Evolutionary conservation across 139 green algal genomes (phyloP).

Genomic region (Deuterostichococcus epilithicus): DNA sequence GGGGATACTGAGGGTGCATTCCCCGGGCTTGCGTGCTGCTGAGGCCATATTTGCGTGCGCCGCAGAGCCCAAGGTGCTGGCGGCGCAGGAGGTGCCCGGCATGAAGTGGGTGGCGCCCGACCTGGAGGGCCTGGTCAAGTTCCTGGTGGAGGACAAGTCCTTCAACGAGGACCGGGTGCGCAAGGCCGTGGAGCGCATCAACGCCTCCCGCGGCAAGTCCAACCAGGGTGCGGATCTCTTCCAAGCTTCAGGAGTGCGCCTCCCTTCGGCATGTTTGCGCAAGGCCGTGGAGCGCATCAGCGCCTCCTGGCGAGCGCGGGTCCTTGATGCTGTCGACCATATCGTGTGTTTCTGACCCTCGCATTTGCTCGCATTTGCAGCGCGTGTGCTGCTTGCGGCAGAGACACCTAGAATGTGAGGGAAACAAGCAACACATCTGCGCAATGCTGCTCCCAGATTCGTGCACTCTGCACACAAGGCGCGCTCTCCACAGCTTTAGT

Average conservation of each 20-base stretch:
- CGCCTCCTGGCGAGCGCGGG: constrained; percentile 32
- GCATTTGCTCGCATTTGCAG: background rate
- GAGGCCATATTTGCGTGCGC: too few species aligned
- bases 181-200: constrained; percentile 56
- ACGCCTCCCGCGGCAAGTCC: constrained; percentile 61
- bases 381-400: background rate
- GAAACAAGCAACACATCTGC: too few species aligned
- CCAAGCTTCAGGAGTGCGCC: background rate
- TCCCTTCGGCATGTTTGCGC: constrained; percentile 34
- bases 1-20: too few species aligned
- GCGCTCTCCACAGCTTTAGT: too few species aligned
- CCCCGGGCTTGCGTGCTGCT: too few species aligned
- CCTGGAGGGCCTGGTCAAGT: constrained; percentile 86
- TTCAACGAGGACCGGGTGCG: constrained; percentile 91
- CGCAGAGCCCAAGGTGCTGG: constrained; percentile 51
- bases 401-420: background rate
- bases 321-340: background rate
- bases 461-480: background rate
- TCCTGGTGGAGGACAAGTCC: constrained; percentile 89
- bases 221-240: constrained; percentile 38
- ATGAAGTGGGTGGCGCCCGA: constrained; percentile 88
- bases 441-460: background rate
- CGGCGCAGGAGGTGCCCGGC: constrained; percentile 40
- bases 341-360: background rate
- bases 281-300: constrained; percentile 58